Percentiles rank a stretch among this genome's conserved stretches.
Evolutionary conservation across 2,329 filamentous ascomycete genomes (phyloP).

Genomic region (Botrytis cinerea): DNA sequence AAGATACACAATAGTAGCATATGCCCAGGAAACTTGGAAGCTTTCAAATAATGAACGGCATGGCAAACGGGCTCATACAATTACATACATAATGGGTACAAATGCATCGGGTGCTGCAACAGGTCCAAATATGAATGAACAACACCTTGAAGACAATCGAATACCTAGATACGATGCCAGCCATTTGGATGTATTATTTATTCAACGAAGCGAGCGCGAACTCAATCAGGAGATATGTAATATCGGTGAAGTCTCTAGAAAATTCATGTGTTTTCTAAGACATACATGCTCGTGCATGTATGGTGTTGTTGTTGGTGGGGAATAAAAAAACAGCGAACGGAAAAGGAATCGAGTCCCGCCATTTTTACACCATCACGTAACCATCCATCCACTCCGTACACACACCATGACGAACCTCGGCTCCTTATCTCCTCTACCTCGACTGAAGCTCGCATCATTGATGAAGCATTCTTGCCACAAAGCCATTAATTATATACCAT

Average conservation of each 20-base stretch:
- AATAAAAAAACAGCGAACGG: constrained; percentile 4
- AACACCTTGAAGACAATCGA: not conserved
- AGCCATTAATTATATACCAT: not conserved
- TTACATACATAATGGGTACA: not conserved
- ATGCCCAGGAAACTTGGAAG: not conserved
- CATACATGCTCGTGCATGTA: not conserved
- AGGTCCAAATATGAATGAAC: not conserved
- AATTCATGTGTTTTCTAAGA: constrained; percentile 5
- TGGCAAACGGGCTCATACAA: not conserved
- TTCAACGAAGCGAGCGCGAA: not conserved
- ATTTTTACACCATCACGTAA: not conserved
- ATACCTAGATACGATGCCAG: not conserved
- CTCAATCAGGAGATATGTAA: constrained; percentile 6
- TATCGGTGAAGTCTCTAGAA: constrained; percentile 12
- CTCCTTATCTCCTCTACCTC: constrained; percentile 8
- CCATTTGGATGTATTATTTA: not conserved
- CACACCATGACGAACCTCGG: constrained; percentile 14
- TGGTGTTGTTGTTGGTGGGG: constrained; percentile 17
- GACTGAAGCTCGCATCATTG: not conserved
- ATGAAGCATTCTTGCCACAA: constrained; percentile 13
- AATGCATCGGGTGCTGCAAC: not conserved
- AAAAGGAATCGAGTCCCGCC: constrained; percentile 5
- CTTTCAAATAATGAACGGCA: not conserved
- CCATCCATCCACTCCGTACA: not conserved
- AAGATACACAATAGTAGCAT: not conserved